These are phyloP conservation scores for Trichophyton mentagrophytes DNA, from an alignment of 2,329 filamentous ascomycete species.

Conservation along the genomic window DNA sequence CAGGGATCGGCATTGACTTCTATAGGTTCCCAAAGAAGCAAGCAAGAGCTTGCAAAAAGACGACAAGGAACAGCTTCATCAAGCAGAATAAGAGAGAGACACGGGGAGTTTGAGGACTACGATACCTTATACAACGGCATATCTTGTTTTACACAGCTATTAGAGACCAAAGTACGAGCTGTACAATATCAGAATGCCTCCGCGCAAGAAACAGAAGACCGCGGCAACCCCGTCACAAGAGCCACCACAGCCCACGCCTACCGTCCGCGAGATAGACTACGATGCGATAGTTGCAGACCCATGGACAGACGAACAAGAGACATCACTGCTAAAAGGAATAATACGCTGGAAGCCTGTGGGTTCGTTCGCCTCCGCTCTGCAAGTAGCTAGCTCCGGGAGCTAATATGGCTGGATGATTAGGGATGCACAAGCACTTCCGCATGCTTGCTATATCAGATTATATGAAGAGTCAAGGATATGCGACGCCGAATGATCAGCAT, in stretches of 20 bases:
- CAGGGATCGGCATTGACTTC: background rate
- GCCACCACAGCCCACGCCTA: slow-evolving; percentile 11
- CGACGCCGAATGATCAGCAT: slow-evolving; percentile 51
- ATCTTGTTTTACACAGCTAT: background rate
- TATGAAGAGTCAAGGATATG: slow-evolving; percentile 68
- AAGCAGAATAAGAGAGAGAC: background rate
- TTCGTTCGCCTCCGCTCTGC: slow-evolving; percentile 26
- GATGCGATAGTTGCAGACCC: slow-evolving; percentile 49
- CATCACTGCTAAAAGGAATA: slow-evolving; percentile 81
- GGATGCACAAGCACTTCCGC: slow-evolving; percentile 87
- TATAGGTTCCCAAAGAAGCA: background rate
- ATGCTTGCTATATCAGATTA: slow-evolving; percentile 77
- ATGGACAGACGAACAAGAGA: slow-evolving; percentile 94
- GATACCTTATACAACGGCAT: background rate
- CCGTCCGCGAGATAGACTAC: slow-evolving; percentile 24
- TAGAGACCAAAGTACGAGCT: background rate
- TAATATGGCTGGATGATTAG: slow-evolving; percentile 29
- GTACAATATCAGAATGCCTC: slow-evolving; percentile 25
- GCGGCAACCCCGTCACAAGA: slow-evolving; percentile 16
- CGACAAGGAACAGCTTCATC: background rate
- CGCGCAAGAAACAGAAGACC: slow-evolving; percentile 51
- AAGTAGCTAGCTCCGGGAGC: background rate
- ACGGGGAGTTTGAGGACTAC: background rate
- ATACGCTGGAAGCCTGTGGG: slow-evolving; percentile 95
- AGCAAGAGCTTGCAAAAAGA: background rate